A percentile compares a stretch with the other conserved stretches of the same genome.
Evolutionary conservation across 2,329 filamentous ascomycete genomes (phyloP).

Genomic region (Orbilia javanica): DNA sequence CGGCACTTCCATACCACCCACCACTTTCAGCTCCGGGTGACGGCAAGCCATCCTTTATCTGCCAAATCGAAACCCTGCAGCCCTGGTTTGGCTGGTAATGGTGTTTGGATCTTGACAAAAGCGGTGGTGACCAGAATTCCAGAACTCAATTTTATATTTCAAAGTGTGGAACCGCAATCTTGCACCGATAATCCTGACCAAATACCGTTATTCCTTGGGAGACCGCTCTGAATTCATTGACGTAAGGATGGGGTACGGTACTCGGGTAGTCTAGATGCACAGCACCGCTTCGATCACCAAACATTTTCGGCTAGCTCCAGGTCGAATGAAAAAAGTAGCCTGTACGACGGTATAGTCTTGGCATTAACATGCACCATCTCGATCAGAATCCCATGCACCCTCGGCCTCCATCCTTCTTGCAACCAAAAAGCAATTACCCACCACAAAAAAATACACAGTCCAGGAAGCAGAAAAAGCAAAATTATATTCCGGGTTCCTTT

Average conservation of each 20-base stretch:
- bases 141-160: constrained; percentile 49
- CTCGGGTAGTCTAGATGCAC: constrained; percentile 24
- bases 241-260: constrained; percentile 33
- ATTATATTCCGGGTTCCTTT: not conserved
- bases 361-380: constrained; percentile 12
- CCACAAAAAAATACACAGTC: too few relatives aligned
- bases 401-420: not conserved
- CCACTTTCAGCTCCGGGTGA: not conserved
- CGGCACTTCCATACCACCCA: not conserved
- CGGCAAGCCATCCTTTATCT: not conserved
- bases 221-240: constrained; percentile 3
- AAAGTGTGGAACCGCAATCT: constrained; percentile 38
- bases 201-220: constrained; percentile 21
- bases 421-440: not conserved
- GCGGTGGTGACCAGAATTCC: constrained; percentile 28
- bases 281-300: not conserved
- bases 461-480: not conserved
- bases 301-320: constrained; percentile 12
- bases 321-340: constrained; percentile 5
- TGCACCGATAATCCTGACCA: constrained; percentile 11
- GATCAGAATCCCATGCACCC: constrained; percentile 37
- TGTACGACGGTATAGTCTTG: constrained; percentile 16
- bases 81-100: not conserved
- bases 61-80: not conserved
- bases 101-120: constrained; percentile 24